A percentile compares a stretch with the other conserved stretches of the same genome.
Evolutionary conservation across 345 rosid species (phyloP).

Genomic region (Eutrema heterophyllum): DNA sequence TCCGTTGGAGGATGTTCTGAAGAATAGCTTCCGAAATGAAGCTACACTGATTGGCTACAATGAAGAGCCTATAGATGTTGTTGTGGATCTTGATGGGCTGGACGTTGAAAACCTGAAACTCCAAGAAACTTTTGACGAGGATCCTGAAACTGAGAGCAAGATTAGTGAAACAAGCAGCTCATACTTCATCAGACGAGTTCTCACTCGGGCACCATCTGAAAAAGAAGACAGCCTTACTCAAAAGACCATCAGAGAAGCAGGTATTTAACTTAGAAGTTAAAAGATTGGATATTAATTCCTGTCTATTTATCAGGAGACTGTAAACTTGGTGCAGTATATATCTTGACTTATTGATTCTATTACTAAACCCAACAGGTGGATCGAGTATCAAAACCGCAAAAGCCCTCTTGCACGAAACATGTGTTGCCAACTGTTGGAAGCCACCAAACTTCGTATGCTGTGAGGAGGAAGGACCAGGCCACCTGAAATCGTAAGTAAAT

Average conservation of each 20-base stretch:
- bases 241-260: conserved; percentile 14
- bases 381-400: conserved; percentile 42
- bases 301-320: neutral
- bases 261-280: conserved; percentile 7
- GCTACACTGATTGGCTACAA: conserved; percentile 76
- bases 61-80: conserved; percentile 61
- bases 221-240: conserved; percentile 13
- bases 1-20: conserved; percentile 54
- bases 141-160: conserved; percentile 1
- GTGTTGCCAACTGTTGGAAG: conserved; percentile 67
- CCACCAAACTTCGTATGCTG: conserved; percentile 66
- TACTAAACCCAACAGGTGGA: conserved; percentile 33
- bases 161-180: conserved; percentile 15
- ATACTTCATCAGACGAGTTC: conserved; percentile 22
- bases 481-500: conserved; percentile 61
- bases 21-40: conserved; percentile 43
- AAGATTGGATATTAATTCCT: neutral
- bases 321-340: neutral
- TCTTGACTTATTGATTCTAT: neutral
- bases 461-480: conserved; percentile 70
- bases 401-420: conserved; percentile 57
- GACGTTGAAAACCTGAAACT: conserved; percentile 30
- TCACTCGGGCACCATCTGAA: conserved; percentile 15
- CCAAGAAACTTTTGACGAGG: conserved; percentile 19
- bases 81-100: conserved; percentile 23